Conservation (phyloP, 2,329 filamentous ascomycete species). For the Xylaria sp. region DNA sequence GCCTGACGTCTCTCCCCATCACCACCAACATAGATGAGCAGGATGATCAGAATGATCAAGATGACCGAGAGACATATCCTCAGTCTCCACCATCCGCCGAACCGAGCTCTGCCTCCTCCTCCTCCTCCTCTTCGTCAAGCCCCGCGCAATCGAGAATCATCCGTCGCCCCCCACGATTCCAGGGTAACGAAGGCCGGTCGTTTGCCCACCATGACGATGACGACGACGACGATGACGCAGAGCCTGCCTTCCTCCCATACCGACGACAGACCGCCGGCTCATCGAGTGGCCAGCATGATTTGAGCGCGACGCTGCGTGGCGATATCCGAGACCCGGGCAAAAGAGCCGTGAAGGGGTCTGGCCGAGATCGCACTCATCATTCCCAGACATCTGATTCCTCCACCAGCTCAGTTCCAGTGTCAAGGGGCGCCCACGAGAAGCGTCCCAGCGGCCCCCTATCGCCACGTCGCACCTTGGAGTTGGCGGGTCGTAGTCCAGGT, state of each 20-base stretch:
- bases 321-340: constrained; percentile 54
- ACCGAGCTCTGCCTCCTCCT: constrained; percentile 50
- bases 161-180: constrained; percentile 66
- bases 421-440: constrained; percentile 50
- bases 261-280: constrained; percentile 48
- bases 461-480: constrained; percentile 68
- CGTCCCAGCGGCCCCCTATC: constrained; percentile 61
- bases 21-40: constrained; percentile 47
- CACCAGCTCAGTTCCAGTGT: constrained; percentile 60
- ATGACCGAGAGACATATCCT: constrained; percentile 53
- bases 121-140: constrained; percentile 55
- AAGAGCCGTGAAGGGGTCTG: constrained; percentile 48
- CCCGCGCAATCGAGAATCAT: constrained; percentile 70
- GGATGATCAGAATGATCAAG: constrained; percentile 49
- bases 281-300: constrained; percentile 53
- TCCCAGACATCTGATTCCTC: constrained; percentile 74
- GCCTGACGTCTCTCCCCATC: constrained; percentile 60
- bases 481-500: constrained; percentile 65
- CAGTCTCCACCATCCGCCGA: constrained; percentile 58
- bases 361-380: constrained; percentile 52
- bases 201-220: constrained; percentile 63
- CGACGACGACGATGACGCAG: constrained; percentile 63
- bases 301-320: constrained; percentile 64
- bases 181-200: constrained; percentile 52
- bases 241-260: constrained; percentile 66